phyloP scores from a whole-genome alignment of 1,284 basidiomycete genomes.

The Polyporus tsugae region DNA sequence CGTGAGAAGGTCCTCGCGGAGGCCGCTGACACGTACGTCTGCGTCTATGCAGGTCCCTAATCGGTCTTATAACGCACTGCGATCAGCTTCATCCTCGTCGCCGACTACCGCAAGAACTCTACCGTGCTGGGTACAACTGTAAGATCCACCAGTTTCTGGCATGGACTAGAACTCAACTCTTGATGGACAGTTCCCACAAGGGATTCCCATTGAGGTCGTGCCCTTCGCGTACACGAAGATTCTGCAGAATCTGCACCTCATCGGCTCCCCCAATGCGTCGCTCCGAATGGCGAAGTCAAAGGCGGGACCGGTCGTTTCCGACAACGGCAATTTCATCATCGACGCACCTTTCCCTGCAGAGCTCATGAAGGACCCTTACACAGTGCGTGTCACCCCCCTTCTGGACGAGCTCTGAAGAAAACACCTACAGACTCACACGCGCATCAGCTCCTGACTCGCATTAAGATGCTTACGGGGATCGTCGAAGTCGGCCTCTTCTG shows the following conservation, averaged over 20 bases:
- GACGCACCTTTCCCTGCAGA: slow-evolving; percentile 87
- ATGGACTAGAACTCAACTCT: slow-evolving; percentile 1
- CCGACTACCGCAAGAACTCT: slow-evolving; percentile 95
- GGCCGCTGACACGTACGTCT: slow-evolving; percentile 83
- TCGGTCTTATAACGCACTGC: neutral
- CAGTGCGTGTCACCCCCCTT: slow-evolving; percentile 52
- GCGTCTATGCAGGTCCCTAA: neutral
- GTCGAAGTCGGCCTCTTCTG: slow-evolving; percentile 98
- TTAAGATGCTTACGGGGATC: slow-evolving; percentile 95
- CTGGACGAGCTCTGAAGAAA: too few species aligned
- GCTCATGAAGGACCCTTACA: slow-evolving; percentile 73
- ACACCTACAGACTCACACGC: neutral
- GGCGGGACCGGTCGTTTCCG: slow-evolving; percentile 94
- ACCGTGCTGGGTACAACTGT: slow-evolving; percentile 85
- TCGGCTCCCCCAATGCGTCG: slow-evolving; percentile 70
- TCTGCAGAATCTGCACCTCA: slow-evolving; percentile 69
- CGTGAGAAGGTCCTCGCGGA: slow-evolving; percentile 98
- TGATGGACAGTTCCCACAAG: slow-evolving; percentile 76
- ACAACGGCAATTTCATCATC: slow-evolving; percentile 96
- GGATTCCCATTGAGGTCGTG: slow-evolving; percentile 95
- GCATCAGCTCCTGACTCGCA: slow-evolving; percentile 68
- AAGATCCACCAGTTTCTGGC: slow-evolving; percentile 42
- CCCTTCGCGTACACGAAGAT: slow-evolving; percentile 96
- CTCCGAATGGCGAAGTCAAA: slow-evolving; percentile 88
- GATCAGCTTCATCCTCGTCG: slow-evolving; percentile 89